Conservation (phyloP, 495 filamentous ascomycete species). For the Barbatosphaeria neglecta region DNA sequence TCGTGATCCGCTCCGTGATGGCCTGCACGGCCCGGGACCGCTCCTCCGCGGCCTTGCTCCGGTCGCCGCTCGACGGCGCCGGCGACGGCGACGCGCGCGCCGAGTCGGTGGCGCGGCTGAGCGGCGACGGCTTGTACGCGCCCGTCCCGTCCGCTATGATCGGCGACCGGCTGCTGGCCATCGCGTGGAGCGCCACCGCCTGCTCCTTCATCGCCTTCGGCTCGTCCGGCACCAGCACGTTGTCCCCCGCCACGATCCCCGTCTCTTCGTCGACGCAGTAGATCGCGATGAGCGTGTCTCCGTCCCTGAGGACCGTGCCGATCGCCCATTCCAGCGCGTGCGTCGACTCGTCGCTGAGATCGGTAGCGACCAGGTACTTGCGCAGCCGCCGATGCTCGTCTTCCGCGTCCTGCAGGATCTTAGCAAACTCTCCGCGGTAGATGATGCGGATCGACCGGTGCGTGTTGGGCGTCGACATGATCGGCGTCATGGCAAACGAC, state of each 20-base stretch:
- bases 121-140: conserved; percentile 13
- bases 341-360: conserved; percentile 83
- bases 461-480: conserved; percentile 60
- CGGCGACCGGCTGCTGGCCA: conserved; percentile 24
- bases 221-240: conserved; percentile 27
- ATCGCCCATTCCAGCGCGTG: conserved; percentile 96
- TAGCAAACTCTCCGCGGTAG: conserved; percentile 70
- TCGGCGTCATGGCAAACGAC: conserved; percentile 63
- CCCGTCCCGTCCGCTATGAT: conserved; percentile 18
- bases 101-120: conserved; percentile 7
- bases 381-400: conserved; percentile 66
- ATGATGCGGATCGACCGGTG: conserved; percentile 80
- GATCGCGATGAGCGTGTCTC: conserved; percentile 84
- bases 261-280: conserved; percentile 84
- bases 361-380: conserved; percentile 86
- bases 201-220: conserved; percentile 60
- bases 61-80: conserved; percentile 27
- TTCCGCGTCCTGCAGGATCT: conserved; percentile 59
- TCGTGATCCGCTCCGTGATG: conserved; percentile 69
- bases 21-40: conserved; percentile 61
- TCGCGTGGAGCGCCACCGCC: conserved; percentile 38
- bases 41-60: conserved; percentile 58
- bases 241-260: conserved; percentile 32
- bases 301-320: conserved; percentile 86
- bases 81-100: conserved; percentile 24